A percentile compares a stretch with the other conserved stretches of the same genome.
Conservation (phyloP, 192 early-diverging fungal genomes). For the Phycomyces blakesleeanus region DNA sequence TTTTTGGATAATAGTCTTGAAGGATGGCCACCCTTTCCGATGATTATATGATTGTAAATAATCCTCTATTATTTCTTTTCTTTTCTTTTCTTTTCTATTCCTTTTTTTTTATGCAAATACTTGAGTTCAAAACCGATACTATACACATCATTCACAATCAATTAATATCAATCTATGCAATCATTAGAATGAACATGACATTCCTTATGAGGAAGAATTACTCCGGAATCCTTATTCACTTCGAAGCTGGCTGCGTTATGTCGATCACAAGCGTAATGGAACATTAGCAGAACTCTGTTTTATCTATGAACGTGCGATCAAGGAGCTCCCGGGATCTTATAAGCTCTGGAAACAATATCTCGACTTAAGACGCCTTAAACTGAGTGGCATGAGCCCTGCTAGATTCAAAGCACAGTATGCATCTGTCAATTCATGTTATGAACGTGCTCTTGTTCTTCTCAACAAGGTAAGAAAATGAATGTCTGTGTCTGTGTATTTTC, state of each 20-base stretch:
- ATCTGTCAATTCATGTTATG: slow-evolving; percentile 74
- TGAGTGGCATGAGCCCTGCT: slow-evolving; percentile 49
- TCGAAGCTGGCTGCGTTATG: slow-evolving; percentile 83
- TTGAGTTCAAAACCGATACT: too few relatives aligned
- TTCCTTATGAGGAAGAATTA: slow-evolving; percentile 70
- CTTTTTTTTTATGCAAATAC: neutral
- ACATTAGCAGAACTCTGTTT: slow-evolving; percentile 47
- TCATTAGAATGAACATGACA: slow-evolving; percentile 55
- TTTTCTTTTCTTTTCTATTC: neutral
- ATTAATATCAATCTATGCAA: too few relatives aligned
- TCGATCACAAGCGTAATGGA: slow-evolving; percentile 75
- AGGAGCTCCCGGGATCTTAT: slow-evolving; percentile 87
- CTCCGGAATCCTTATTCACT: slow-evolving; percentile 64
- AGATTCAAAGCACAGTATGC: slow-evolving; percentile 58
- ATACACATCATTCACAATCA: too few relatives aligned
- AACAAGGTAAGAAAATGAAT: slow-evolving; percentile 62
- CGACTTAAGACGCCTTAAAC: slow-evolving; percentile 53
- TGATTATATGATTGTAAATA: neutral
- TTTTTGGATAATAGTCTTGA: neutral
- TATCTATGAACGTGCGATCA: slow-evolving; percentile 86
- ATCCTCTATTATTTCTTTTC: neutral
- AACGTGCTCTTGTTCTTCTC: slow-evolving; percentile 81
- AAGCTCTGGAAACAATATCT: slow-evolving; percentile 94
- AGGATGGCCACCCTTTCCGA: neutral
- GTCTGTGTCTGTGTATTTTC: neutral